phyloP scores from a whole-genome alignment of 2,329 filamentous ascomycete genomes.

The Nectriaceae sp. region DNA sequence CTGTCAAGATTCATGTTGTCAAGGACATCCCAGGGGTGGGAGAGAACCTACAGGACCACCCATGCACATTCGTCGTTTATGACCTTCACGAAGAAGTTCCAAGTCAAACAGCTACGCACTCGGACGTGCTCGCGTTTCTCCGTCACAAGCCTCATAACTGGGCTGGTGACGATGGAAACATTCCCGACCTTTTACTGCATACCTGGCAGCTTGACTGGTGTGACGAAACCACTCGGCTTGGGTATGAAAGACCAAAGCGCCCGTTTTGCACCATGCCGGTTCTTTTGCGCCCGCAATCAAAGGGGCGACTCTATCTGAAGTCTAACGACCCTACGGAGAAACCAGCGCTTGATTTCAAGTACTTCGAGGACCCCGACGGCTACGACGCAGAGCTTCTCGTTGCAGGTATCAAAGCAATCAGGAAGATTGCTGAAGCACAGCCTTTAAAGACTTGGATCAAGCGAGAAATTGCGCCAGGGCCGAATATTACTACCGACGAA shows the following conservation, averaged over 20 bases:
- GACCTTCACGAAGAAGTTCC: conserved; percentile 71
- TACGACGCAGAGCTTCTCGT: neutral
- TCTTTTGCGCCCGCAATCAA: conserved; percentile 73
- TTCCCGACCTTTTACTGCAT: conserved; percentile 82
- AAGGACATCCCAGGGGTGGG: conserved; percentile 58
- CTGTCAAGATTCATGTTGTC: conserved; percentile 41
- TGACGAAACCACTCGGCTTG: conserved; percentile 19
- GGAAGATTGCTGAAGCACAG: conserved; percentile 63
- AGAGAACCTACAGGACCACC: conserved; percentile 56
- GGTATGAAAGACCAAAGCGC: conserved; percentile 61
- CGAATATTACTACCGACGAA: conserved; percentile 63
- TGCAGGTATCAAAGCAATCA: conserved; percentile 66
- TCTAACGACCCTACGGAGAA: conserved; percentile 69
- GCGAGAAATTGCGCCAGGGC: conserved; percentile 53
- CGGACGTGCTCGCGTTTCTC: conserved; percentile 76
- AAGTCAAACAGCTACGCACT: conserved; percentile 75
- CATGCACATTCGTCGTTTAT: conserved; percentile 53
- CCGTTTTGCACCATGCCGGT: conserved; percentile 56
- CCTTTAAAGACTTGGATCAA: conserved; percentile 76
- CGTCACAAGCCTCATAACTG: conserved; percentile 69
- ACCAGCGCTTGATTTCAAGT: conserved; percentile 42
- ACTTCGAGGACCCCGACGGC: neutral
- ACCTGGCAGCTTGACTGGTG: conserved; percentile 49
- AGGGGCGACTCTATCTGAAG: conserved; percentile 69
- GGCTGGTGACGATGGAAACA: conserved; percentile 64